phyloP scores from a whole-genome alignment of 2,329 filamentous ascomycete species.

The Neopestalotiopsis clavispora region DNA sequence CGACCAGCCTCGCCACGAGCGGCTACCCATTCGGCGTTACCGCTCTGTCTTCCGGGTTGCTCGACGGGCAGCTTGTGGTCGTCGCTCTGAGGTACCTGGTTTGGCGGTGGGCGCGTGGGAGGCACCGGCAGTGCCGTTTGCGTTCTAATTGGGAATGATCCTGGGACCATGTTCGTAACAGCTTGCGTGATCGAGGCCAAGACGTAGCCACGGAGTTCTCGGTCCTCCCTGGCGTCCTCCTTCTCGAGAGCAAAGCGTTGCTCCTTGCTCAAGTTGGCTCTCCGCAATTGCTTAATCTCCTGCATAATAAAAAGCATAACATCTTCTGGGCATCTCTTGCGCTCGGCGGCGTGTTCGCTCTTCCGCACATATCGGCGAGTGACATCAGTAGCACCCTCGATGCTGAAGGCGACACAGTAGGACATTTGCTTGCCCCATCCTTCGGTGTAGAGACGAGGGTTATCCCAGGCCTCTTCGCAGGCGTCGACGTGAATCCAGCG shows the following conservation, averaged over 20 bases:
- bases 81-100: slow-evolving; percentile 40
- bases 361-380: slow-evolving; percentile 20
- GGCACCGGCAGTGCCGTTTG: slow-evolving; percentile 33
- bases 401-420: slow-evolving; percentile 96
- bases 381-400: slow-evolving; percentile 74
- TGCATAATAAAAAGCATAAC: slow-evolving; percentile 90
- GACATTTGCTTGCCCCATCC: slow-evolving; percentile 97
- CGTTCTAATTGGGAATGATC: slow-evolving; percentile 29
- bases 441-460: slow-evolving; percentile 88
- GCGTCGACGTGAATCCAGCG: slow-evolving; percentile 97
- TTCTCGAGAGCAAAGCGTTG: slow-evolving; percentile 82
- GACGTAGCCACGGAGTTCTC: slow-evolving; percentile 75
- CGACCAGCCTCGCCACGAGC: slow-evolving; percentile 50
- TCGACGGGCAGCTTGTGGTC: slow-evolving; percentile 67
- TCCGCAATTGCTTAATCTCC: slow-evolving; percentile 85
- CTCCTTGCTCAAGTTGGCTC: slow-evolving; percentile 84
- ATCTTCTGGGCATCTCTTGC: slow-evolving; percentile 83
- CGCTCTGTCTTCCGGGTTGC: slow-evolving; percentile 57
- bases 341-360: slow-evolving; percentile 59
- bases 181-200: slow-evolving; percentile 75
- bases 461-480: slow-evolving; percentile 95
- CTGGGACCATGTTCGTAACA: slow-evolving; percentile 70
- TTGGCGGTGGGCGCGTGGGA: slow-evolving; percentile 22
- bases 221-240: slow-evolving; percentile 77
- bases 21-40: slow-evolving; percentile 55